Conservation (phyloP, 768 basidiomycete species). For the Amanita subjunquillea region DNA sequence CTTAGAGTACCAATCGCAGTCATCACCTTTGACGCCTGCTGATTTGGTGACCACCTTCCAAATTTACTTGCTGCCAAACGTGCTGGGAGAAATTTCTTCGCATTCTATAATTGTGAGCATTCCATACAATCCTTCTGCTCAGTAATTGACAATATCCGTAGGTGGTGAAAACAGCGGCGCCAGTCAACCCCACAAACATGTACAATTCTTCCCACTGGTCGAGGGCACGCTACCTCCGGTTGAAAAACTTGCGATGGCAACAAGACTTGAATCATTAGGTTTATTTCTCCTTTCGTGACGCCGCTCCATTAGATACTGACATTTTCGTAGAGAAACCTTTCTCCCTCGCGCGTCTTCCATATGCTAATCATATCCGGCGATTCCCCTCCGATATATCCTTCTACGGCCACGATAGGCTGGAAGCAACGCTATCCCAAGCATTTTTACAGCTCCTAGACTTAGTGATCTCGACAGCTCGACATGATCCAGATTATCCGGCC, state of each 20-base stretch:
- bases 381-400: constrained; percentile 33
- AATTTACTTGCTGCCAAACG: constrained; percentile 64
- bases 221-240: constrained; percentile 61
- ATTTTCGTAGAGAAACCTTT: constrained; percentile 56
- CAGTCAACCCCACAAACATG: constrained; percentile 83
- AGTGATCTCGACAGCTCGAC: constrained; percentile 60
- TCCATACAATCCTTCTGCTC: not conserved
- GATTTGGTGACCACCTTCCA: constrained; percentile 73
- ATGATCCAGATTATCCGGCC: constrained; percentile 48
- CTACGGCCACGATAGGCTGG: constrained; percentile 33
- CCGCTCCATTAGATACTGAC: not conserved
- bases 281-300: constrained; percentile 5
- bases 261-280: constrained; percentile 53
- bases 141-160: not conserved
- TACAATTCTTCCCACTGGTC: constrained; percentile 73
- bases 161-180: constrained; percentile 77
- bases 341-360: constrained; percentile 54
- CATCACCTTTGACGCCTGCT: constrained; percentile 66
- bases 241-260: constrained; percentile 53
- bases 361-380: constrained; percentile 73
- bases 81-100: constrained; percentile 51
- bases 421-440: constrained; percentile 39
- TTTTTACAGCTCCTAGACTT: constrained; percentile 75
- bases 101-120: constrained; percentile 82
- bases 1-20: constrained; percentile 67